Base-by-base conservation (phyloP, 2,329 filamentous ascomycete genomes). In the Cordyceps javanica region DNA sequence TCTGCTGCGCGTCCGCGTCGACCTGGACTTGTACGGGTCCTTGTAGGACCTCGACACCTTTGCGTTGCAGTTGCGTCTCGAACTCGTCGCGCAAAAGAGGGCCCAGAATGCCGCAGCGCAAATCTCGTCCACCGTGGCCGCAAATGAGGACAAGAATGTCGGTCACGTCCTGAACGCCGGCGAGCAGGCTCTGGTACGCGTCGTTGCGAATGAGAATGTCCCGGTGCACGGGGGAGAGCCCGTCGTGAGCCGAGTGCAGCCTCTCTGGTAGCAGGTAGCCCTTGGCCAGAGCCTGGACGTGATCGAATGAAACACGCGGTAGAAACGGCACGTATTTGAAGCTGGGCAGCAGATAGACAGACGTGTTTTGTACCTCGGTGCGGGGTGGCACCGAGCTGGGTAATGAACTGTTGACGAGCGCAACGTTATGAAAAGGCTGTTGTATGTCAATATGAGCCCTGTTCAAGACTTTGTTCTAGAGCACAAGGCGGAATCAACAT, bases 91-190 rank as follows among this genome's bases (percentile, higher is more conserved):
- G 76, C 14, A 97, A 75, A 1, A 90, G 72, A 0, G 91, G 91
- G 0, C 90, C 92, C 62, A 93, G 78, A 23, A 90, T 73, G 0
- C 94, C 93, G 67, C 94, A 99, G 53, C 94, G 81, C 65, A 79
- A 76, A 68, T 99, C 94, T 11, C 94, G 80, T 2, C 86, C 85
- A 14, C 87, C 88, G 65, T 99, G 94, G 0, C 91, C 91, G 68
- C 94, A 99, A 44, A 97, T 87, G 21, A 97, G 74, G 30, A 99
- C 82, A n/a, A 90, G 65, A 5, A 91, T 77, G 61, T 91, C 87
- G 16, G 81, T 67, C 9, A 89, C 81, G 59, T 85, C 81, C 11
- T 80, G 74, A 5, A 90, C 85, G 1, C 79, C 78, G 1, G 73
- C 72, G 2, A 90, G 75, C 36, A 73, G 74, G 57, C 60, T 74